Percentiles rank a stretch among this genome's conserved stretches.
phyloP scores from a whole-genome alignment of 176 grass and related monocot genomes.

The Sorghum bicolor region DNA sequence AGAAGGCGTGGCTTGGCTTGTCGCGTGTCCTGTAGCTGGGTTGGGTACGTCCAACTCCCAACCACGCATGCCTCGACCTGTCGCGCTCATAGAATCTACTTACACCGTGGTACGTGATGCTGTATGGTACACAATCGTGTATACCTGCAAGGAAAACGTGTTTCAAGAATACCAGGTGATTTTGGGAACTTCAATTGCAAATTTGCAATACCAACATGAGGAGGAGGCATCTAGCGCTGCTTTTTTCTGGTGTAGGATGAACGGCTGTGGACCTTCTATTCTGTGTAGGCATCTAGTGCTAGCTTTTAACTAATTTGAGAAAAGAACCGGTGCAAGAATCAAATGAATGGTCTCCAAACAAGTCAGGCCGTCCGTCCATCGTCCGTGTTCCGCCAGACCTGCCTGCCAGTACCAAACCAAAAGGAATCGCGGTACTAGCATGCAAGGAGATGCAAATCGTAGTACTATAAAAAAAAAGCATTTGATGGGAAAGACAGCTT shows the following conservation, averaged over 20 bases:
- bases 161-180: neutral
- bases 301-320: neutral
- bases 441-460: neutral
- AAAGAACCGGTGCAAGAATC: conserved; percentile 1
- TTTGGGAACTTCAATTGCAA: neutral
- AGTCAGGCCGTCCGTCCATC: neutral
- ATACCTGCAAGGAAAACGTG: neutral
- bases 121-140: neutral
- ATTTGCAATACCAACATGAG: neutral
- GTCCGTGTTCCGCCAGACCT: neutral
- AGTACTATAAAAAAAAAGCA: too few relatives aligned
- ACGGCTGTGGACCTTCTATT: neutral
- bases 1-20: conserved; percentile 15
- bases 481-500: too few relatives aligned
- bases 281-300: conserved; percentile 13
- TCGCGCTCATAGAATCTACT: neutral
- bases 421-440: neutral
- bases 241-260: conserved; percentile 1
- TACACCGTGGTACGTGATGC: neutral
- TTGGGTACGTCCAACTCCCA: conserved; percentile 21
- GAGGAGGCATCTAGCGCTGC: neutral
- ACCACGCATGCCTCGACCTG: conserved; percentile 1
- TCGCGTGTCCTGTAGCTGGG: conserved; percentile 2
- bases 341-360: neutral
- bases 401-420: neutral